Conservation (phyloP, 805 yeast genomes). For the Starmerella potacharoeniae region DNA sequence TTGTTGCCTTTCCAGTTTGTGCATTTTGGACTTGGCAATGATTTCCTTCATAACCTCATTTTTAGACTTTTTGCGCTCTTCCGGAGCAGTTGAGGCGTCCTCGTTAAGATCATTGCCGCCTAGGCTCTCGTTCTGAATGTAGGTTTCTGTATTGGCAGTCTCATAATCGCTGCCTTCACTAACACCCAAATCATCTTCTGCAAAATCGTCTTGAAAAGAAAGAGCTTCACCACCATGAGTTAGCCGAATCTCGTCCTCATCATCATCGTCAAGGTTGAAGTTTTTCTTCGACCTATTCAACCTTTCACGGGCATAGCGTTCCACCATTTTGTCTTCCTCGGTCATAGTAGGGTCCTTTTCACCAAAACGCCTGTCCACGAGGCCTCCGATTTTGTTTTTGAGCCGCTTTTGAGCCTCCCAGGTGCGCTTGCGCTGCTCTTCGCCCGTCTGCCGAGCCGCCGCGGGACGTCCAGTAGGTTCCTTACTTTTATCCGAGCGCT, state of each 20-base stretch:
- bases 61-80: constrained; percentile 31
- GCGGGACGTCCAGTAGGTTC: constrained; percentile 44
- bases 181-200: constrained; percentile 36
- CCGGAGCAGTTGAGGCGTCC: constrained; percentile 21
- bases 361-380: constrained; percentile 84
- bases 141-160: neutral
- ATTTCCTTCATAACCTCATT: constrained; percentile 36
- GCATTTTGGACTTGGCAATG: constrained; percentile 34
- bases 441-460: constrained; percentile 55
- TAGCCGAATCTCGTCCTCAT: constrained; percentile 38
- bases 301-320: constrained; percentile 81
- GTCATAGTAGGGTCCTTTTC: constrained; percentile 60
- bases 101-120: neutral
- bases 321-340: constrained; percentile 91
- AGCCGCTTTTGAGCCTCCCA: constrained; percentile 53
- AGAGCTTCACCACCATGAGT: constrained; percentile 74
- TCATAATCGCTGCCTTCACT: constrained; percentile 10
- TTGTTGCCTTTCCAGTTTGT: constrained; percentile 33
- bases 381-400: constrained; percentile 64
- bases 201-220: constrained; percentile 45
- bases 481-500: constrained; percentile 29
- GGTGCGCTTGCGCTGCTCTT: constrained; percentile 47
- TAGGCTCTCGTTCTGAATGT: neutral
- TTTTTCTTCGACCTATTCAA: constrained; percentile 39
- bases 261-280: constrained; percentile 65